A percentile compares a stretch with the other conserved stretches of the same genome.
Conservation (phyloP, 2,329 filamentous ascomycete species). For the Grosmannia serpens region DNA sequence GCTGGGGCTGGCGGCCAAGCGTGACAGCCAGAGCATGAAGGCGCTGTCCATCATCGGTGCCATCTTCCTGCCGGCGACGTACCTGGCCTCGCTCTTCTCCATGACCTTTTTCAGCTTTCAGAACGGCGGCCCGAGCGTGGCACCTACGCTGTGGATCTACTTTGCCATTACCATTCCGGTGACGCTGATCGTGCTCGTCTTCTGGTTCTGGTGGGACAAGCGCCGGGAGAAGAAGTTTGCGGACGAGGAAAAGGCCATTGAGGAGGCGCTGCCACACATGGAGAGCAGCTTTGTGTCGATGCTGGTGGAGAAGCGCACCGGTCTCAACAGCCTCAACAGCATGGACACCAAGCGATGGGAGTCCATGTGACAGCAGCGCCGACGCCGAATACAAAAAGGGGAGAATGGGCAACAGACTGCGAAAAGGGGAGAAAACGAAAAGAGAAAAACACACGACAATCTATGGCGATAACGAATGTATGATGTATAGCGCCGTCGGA, state of each 20-base stretch:
- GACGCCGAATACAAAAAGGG: background rate
- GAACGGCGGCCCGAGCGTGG: conserved; percentile 29
- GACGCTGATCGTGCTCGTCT: conserved; percentile 40
- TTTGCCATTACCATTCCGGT: conserved; percentile 49
- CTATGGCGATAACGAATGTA: background rate
- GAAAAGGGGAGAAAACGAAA: background rate
- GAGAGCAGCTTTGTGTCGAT: conserved; percentile 45
- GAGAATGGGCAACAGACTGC: background rate
- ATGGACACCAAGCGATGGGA: conserved; percentile 10
- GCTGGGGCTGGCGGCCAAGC: conserved; percentile 47
- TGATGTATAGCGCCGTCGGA: too few species aligned
- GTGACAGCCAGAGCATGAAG: conserved; percentile 54
- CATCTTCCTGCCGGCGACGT: conserved; percentile 51
- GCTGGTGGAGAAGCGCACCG: conserved; percentile 42
- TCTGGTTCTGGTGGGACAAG: conserved; percentile 44
- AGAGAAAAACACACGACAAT: background rate
- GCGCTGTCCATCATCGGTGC: conserved; percentile 52
- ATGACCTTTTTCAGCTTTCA: conserved; percentile 58
- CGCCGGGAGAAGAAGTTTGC: conserved; percentile 36
- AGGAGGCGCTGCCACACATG: conserved; percentile 43
- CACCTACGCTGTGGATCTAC: conserved; percentile 48
- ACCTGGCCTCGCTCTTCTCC: conserved; percentile 50
- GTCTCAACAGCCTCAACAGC: conserved; percentile 22
- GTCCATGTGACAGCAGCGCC: conserved; percentile 1
- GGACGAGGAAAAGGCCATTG: conserved; percentile 38